A percentile compares a stretch with the other conserved stretches of the same genome.
These are phyloP conservation scores for Caryopteris hybrid DNA, from an alignment of 305 asterid genomes.

Conservation along the genomic window DNA sequence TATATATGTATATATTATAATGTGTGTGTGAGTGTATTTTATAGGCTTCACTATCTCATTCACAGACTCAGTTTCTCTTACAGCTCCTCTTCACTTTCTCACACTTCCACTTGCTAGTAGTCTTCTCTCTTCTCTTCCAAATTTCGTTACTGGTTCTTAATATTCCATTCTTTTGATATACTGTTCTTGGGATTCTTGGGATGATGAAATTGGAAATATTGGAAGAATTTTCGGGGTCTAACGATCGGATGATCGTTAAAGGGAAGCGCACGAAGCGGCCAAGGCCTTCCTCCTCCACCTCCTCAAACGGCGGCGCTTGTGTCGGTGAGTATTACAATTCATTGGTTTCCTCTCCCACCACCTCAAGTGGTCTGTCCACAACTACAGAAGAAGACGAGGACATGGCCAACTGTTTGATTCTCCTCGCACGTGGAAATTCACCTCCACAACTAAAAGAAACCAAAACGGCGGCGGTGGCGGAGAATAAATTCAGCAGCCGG, in stretches of 20 bases:
- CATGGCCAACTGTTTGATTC: slow-evolving; percentile 80
- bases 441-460: slow-evolving; percentile 14
- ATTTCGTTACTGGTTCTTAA: too few relatives aligned
- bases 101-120: slow-evolving; percentile 32
- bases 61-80: slow-evolving; percentile 32
- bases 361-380: slow-evolving; percentile 35
- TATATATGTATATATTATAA: background rate
- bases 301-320: too few relatives aligned
- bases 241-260: slow-evolving; percentile 44
- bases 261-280: slow-evolving; percentile 65
- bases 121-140: background rate
- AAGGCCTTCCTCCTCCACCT: slow-evolving; percentile 48
- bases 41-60: slow-evolving; percentile 34
- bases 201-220: slow-evolving; percentile 34
- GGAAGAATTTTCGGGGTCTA: slow-evolving; percentile 37
- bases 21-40: too few relatives aligned
- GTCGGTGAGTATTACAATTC: slow-evolving; percentile 22
- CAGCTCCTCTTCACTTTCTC: slow-evolving; percentile 34
- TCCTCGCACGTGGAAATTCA: slow-evolving; percentile 43
- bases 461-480: too few relatives aligned
- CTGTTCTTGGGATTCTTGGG: too few relatives aligned
- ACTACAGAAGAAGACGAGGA: slow-evolving; percentile 64
- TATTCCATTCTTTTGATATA: too few relatives aligned
- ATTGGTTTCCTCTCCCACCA: slow-evolving; percentile 28
- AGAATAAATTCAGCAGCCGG: slow-evolving; percentile 30